Conservation (phyloP, 257 asterid genomes). For the Nicotiana undulata region DNA sequence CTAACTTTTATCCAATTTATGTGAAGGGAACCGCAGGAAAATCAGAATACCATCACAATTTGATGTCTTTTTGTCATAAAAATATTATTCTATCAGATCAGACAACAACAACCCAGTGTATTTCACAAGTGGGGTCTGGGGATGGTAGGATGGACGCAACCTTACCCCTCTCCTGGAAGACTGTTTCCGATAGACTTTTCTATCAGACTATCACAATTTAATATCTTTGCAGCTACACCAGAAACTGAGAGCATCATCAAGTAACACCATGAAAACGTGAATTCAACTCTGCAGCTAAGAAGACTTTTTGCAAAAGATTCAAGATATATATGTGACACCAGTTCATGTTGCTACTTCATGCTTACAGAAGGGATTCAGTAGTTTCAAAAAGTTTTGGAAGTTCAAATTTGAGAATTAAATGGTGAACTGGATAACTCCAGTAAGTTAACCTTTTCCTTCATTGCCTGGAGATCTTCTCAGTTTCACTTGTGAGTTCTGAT, state of each 20-base stretch:
- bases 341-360: background rate
- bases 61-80: background rate
- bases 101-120: no score
- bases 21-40: background rate
- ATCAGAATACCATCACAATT: background rate
- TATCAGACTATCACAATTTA: background rate
- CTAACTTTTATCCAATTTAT: background rate
- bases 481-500: background rate
- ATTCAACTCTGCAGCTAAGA: background rate
- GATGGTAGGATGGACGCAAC: no score
- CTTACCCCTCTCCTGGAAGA: no score
- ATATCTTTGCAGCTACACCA: background rate
- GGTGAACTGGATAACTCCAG: background rate
- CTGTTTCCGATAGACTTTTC: background rate
- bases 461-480: background rate
- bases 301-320: background rate
- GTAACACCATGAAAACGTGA: background rate
- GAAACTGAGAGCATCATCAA: background rate
- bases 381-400: background rate
- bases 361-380: background rate
- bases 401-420: background rate
- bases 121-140: no score
- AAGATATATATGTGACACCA: background rate
- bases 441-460: background rate
- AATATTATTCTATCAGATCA: background rate